Percentiles rank a stretch among this genome's conserved stretches.
phyloP scores from a whole-genome alignment of 2,329 filamentous ascomycete species.

The Stagonosporopsis rhizophila region DNA sequence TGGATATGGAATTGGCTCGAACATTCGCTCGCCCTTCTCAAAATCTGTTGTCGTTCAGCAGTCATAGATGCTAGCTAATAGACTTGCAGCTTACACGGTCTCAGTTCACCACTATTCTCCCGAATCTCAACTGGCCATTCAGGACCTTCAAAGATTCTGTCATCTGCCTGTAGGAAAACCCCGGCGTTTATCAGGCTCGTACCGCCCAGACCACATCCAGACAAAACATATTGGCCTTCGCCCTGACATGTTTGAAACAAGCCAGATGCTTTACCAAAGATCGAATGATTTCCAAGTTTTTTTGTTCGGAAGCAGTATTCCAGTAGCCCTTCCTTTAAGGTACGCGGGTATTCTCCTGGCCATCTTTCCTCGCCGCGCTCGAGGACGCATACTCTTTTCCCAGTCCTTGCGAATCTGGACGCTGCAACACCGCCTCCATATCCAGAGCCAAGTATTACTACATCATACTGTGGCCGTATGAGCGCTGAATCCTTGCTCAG shows the following conservation, averaged over 20 bases:
- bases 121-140: conserved; percentile 67
- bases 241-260: conserved; percentile 70
- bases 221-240: conserved; percentile 68
- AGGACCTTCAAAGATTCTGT: conserved; percentile 59
- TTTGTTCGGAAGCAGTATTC: not conserved
- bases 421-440: conserved; percentile 73
- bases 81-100: conserved; percentile 27
- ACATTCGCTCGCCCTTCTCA: not conserved
- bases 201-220: conserved; percentile 60
- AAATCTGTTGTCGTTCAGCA: not conserved
- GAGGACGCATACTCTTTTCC: conserved; percentile 67
- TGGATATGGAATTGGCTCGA: not conserved
- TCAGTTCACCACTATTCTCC: conserved; percentile 52
- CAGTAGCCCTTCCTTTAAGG: conserved; percentile 54
- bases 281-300: conserved; percentile 44
- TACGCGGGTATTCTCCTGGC: conserved; percentile 69
- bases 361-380: conserved; percentile 70
- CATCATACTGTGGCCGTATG: conserved; percentile 66
- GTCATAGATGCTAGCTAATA: not conserved
- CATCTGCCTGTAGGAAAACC: conserved; percentile 64
- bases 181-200: conserved; percentile 20
- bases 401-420: conserved; percentile 67
- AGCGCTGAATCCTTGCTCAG: conserved; percentile 1
- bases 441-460: conserved; percentile 72
- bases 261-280: conserved; percentile 63